These are phyloP conservation scores for Ceratorhiza oryzae-sativae DNA, from an alignment of 1,284 basidiomycete genomes.

Conservation along the genomic window DNA sequence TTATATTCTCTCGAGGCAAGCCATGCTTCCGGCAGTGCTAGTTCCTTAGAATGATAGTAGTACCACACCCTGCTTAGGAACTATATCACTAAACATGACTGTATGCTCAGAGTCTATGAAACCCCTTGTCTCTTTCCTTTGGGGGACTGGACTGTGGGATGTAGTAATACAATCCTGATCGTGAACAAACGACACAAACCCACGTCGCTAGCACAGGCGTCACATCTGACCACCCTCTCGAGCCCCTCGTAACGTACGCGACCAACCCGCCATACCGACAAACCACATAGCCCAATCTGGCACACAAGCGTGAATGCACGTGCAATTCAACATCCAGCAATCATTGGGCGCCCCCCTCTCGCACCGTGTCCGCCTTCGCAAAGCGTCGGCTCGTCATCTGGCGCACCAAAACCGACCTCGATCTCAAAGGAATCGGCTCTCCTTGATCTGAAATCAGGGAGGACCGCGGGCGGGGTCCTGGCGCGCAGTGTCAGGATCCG, in stretches of 20 bases:
- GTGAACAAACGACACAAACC: not conserved
- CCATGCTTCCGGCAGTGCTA: not conserved
- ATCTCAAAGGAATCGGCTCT: not conserved
- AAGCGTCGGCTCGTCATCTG: not conserved
- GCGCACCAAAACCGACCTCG: not conserved
- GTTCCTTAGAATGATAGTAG: too few relatives aligned
- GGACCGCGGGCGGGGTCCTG: not conserved
- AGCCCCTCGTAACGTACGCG: not conserved
- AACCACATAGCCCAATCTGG: not conserved
- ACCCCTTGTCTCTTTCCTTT: too few relatives aligned
- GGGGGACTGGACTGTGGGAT: too few relatives aligned
- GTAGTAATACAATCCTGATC: not conserved
- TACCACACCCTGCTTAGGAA: too few relatives aligned
- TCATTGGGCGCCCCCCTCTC: not conserved
- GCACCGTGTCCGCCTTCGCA: not conserved
- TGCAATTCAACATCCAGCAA: not conserved
- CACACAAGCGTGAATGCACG: not conserved
- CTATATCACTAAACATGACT: too few relatives aligned
- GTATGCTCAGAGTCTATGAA: not conserved
- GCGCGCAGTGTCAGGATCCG: not conserved
- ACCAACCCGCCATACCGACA: not conserved
- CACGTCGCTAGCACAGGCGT: not conserved
- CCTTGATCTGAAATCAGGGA: not conserved
- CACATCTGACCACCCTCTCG: not conserved
- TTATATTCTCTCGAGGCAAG: not conserved